Conservation (phyloP, 495 filamentous ascomycete genomes). For the Penicillium turbatum region DNA sequence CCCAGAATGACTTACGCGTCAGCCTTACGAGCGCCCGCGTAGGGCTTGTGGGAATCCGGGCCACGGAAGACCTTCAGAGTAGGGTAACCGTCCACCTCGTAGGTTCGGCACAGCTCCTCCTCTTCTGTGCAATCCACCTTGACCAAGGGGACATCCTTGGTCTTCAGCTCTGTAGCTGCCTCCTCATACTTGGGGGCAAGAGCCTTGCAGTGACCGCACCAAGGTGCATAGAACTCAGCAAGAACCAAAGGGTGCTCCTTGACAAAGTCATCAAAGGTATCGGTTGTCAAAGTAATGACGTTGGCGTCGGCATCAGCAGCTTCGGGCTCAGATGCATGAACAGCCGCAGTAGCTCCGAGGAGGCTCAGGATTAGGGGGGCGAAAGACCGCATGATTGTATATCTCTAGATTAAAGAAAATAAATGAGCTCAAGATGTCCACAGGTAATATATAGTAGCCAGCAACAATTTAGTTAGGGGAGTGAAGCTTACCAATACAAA, state of each 20-base stretch:
- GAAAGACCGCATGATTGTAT: slow-evolving; percentile 52
- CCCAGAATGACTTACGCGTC: slow-evolving; percentile 61
- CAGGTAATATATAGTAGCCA: not conserved
- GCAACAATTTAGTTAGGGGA: not conserved
- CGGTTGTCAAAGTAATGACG: slow-evolving; percentile 77
- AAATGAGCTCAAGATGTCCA: slow-evolving; percentile 11
- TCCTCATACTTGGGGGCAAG: slow-evolving; percentile 87
- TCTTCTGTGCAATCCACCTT: slow-evolving; percentile 98
- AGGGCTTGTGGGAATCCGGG: slow-evolving; percentile 73
- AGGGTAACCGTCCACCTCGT: slow-evolving; percentile 93
- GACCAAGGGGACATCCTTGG: slow-evolving; percentile 85
- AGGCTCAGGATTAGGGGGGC: slow-evolving; percentile 55
- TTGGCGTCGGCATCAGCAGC: slow-evolving; percentile 50
- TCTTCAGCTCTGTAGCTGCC: slow-evolving; percentile 88
- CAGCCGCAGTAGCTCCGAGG: slow-evolving; percentile 54
- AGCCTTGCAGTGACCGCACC: slow-evolving; percentile 99
- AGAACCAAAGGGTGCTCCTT: slow-evolving; percentile 83
- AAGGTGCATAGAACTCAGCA: slow-evolving; percentile 97
- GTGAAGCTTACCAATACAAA: slow-evolving; percentile 13
- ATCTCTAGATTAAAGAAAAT: slow-evolving; percentile 1
- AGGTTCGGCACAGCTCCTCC: slow-evolving; percentile 80
- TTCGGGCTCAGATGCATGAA: slow-evolving; percentile 52
- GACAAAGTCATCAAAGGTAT: slow-evolving; percentile 81
- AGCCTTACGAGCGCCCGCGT: slow-evolving; percentile 84
- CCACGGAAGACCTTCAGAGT: slow-evolving; percentile 99